Evolutionary conservation across 768 basidiomycete species (phyloP).

Genomic region (Pholiota microspora): DNA sequence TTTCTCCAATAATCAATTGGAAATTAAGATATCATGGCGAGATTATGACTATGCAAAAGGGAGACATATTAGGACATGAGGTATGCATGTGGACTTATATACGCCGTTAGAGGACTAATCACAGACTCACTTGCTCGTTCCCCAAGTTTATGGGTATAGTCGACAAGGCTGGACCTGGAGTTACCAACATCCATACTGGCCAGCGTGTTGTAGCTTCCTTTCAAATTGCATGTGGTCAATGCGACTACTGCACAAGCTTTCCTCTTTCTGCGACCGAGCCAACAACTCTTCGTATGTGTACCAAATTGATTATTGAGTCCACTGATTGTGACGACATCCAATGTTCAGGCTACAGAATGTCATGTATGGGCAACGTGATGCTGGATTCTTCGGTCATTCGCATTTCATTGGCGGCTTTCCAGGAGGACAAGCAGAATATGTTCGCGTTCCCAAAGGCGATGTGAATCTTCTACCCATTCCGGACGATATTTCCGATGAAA

Average conservation of each 20-base stretch:
- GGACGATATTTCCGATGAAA: conserved; percentile 60
- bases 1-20: background rate
- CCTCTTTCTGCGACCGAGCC: conserved; percentile 72
- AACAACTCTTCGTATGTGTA: conserved; percentile 56
- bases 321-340: too few species aligned
- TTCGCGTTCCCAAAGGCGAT: conserved; percentile 67
- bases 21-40: conserved; percentile 55
- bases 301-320: background rate
- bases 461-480: conserved; percentile 74
- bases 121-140: too few species aligned
- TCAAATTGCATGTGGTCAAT: conserved; percentile 75
- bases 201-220: conserved; percentile 79
- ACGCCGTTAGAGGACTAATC: background rate
- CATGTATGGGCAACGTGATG: conserved; percentile 67
- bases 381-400: conserved; percentile 72
- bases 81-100: conserved; percentile 22
- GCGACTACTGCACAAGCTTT: conserved; percentile 73
- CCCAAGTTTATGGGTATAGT: conserved; percentile 66
- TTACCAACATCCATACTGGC: conserved; percentile 58
- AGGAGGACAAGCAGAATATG: conserved; percentile 75
- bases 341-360: conserved; percentile 45
- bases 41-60: conserved; percentile 65
- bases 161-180: conserved; percentile 61
- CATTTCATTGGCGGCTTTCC: conserved; percentile 73
- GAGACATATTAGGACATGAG: conserved; percentile 77